Conservation (phyloP, 2,329 filamentous ascomycete genomes). For the Phaeosphaeria sp. region DNA sequence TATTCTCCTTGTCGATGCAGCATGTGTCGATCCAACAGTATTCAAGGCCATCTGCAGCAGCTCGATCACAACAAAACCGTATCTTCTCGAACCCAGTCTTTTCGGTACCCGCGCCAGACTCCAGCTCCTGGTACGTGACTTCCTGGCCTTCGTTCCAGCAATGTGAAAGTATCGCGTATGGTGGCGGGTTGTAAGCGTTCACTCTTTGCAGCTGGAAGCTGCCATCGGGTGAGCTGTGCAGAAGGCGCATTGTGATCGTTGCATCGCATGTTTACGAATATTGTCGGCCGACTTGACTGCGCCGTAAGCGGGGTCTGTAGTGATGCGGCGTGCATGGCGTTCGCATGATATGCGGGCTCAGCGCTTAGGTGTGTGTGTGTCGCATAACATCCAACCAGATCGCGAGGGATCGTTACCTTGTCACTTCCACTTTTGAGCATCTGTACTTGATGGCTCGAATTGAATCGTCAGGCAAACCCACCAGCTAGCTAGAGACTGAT, state of each 20-base stretch:
- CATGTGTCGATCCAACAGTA: not conserved
- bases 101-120: not conserved
- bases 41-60: not conserved
- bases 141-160: not conserved
- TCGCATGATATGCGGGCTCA: too few relatives aligned
- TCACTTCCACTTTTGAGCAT: too few relatives aligned
- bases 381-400: too few relatives aligned
- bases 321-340: too few relatives aligned
- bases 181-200: not conserved
- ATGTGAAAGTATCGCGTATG: slow-evolving; percentile 24
- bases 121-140: not conserved
- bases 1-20: not conserved
- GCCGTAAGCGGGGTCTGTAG: too few relatives aligned
- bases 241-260: not conserved
- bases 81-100: not conserved
- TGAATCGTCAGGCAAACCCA: too few relatives aligned
- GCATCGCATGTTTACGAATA: not conserved
- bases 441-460: too few relatives aligned
- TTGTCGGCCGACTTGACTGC: not conserved
- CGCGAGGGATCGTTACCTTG: too few relatives aligned
- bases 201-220: not conserved
- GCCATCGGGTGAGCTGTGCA: not conserved
- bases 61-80: not conserved
- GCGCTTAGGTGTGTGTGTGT: too few relatives aligned
- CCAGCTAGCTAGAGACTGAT: too few relatives aligned